Evolutionary conservation across 179 eudicot species (phyloP).

Genomic region (Gypsophila paniculata): DNA sequence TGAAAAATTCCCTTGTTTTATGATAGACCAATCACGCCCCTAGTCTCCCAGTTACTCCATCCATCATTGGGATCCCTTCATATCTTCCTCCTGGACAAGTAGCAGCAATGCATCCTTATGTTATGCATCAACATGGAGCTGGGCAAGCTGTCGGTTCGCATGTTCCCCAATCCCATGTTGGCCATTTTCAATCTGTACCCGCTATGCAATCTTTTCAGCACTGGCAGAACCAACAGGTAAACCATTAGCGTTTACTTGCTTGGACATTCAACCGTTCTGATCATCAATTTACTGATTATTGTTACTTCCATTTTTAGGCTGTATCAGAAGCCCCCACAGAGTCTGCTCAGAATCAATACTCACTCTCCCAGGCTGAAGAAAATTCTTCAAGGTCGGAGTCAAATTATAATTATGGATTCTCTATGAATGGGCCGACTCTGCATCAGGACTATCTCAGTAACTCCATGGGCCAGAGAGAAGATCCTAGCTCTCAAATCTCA

Average conservation of each 20-base stretch:
- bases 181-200: constrained; percentile 60
- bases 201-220: constrained; percentile 51
- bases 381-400: constrained; percentile 42
- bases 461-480: constrained; percentile 38
- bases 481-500: constrained; percentile 37
- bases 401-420: constrained; percentile 45
- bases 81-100: constrained; percentile 73
- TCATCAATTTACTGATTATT: constrained; percentile 14
- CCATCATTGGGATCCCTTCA: constrained; percentile 71
- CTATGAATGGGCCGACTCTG: constrained; percentile 52
- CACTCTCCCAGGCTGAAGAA: constrained; percentile 48
- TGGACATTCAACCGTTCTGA: not conserved
- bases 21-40: constrained; percentile 58
- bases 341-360: constrained; percentile 44
- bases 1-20: constrained; percentile 1
- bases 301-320: constrained; percentile 37
- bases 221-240: constrained; percentile 79
- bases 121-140: constrained; percentile 78
- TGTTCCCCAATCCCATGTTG: constrained; percentile 54
- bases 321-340: constrained; percentile 44
- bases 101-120: constrained; percentile 73
- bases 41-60: constrained; percentile 53
- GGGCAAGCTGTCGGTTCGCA: constrained; percentile 58
- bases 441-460: constrained; percentile 44
- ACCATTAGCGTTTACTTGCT: constrained; percentile 13